Conservation (phyloP, 345 rosid genomes). For the Populus simonii region DNA sequence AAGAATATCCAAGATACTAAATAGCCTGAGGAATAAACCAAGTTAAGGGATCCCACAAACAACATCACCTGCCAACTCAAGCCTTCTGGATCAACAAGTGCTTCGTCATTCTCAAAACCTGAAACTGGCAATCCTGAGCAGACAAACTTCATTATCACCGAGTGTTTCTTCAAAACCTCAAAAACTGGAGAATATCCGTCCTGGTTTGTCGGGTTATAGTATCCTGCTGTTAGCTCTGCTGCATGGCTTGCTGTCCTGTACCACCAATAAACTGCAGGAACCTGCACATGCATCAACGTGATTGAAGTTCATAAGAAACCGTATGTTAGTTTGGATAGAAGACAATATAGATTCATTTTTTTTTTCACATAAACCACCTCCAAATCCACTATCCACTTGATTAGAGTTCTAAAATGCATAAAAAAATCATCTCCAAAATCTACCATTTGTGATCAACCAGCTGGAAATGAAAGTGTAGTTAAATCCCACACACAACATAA, state of each 20-base stretch:
- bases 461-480: not conserved
- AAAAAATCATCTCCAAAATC: not conserved
- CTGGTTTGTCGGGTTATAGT: slow-evolving; percentile 77
- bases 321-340: no score
- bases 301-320: not conserved
- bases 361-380: not conserved
- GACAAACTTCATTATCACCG: slow-evolving; percentile 59
- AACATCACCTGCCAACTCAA: slow-evolving; percentile 84
- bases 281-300: slow-evolving; percentile 36
- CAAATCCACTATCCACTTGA: not conserved
- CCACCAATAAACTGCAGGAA: slow-evolving; percentile 94
- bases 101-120: slow-evolving; percentile 51
- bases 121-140: slow-evolving; percentile 60
- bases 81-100: slow-evolving; percentile 78
- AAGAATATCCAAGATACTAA: not conserved
- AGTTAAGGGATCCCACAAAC: slow-evolving; percentile 6
- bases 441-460: not conserved
- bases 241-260: slow-evolving; percentile 87
- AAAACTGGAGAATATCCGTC: slow-evolving; percentile 79
- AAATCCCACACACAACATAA: not conserved
- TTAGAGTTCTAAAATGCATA: not conserved
- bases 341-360: not conserved
- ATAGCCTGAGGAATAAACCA: not conserved
- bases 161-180: slow-evolving; percentile 67
- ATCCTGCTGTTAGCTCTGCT: slow-evolving; percentile 90